Evolutionary conservation across 768 basidiomycete genomes (phyloP), one percentile per base, ranked within the genome.

Genomic region (Leccinum truebloodii): DNA sequence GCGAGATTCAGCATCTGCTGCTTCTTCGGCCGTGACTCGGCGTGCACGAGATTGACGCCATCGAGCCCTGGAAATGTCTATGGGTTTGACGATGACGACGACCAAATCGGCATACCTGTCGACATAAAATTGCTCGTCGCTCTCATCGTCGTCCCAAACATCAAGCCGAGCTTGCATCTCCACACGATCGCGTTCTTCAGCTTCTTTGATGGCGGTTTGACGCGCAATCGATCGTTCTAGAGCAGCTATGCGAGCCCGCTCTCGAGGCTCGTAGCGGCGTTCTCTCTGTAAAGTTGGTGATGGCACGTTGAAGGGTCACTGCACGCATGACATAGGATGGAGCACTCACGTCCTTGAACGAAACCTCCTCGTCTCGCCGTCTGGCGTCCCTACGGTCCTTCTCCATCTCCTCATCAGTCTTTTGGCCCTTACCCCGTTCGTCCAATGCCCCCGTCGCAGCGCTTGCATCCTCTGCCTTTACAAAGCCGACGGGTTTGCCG

Each of bases 81-180:
- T 18, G 6, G 5, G 20, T 63, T 4, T 3, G 6, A 46, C 12
- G 13, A 57, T 49, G 18, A n/a, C 0, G 24, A 54, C 44, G 22
- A 52, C 34, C n/a, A 7, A 16, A 14, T 20, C 35, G 18, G 67
- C 87, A 53, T 63, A 93, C 92, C 95, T 85, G 71, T 98, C 97
- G 50, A 90, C 82, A 69, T 95, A 96, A 77, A 95, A 99, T 32
- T 86, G 70, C 67, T 99, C 97, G 64, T 95, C 89, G 58, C 94
- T 95, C 67, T 92, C 88, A 59, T 96, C 95, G 61, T 93, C 91
- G 68, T 96, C 93, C 87, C 94, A 94, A 6, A 95, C 81, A 65
- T 95, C 93, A 57, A 95, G 83, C 1, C 87, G 83, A 7, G 86
- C 83, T 30, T 88, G 85, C 82, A 92, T 90, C 69, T 96, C 92